Evolutionary conservation across 140 eudicot species (phyloP), one percentile per base, ranked within the genome.

Genomic region (Anethum foeniculum): DNA sequence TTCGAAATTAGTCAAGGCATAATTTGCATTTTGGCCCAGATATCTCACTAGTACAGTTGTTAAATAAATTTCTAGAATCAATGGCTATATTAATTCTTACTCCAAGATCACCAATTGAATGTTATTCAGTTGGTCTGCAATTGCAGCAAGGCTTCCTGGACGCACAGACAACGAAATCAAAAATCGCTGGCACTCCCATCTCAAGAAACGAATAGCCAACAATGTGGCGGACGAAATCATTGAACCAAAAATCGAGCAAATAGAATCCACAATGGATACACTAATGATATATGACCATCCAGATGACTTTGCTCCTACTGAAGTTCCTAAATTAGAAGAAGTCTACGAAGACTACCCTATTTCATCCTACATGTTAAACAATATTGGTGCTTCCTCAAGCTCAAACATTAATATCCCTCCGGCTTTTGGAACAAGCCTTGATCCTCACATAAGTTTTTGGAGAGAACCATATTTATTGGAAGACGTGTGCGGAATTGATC

Each of bases 361-460:
- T 32, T 25, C 69, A 11, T 25, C 69, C 34, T 62, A 62, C 69
- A 25, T 25, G 69, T 62, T 25, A 25, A 25, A 25, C 69, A 54
- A 54, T 19, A 11, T 62, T 3, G 69, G 69, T 9, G 69, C 69
- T 25, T 62, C 69, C 36, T 62, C 69, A 2, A 62, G 16, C 36
- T 25, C 44, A 32, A 62, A 62, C 68, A 58, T 23, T 7, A 58
- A 7, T 2, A n/a, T 0, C 25, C 36, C 32, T 60, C 32, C 34
- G 8, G 48, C 77, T 36, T 72, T 38, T 1, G 46, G 15, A 34
- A 72, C 51, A 0, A 72, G 27, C 38, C 19, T 1, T 11, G 77
- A 72, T 39, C 77, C 77, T 25, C 46, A 72, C 46, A 39, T 39
- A 72, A 72, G 77, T 19, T 72, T 72, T 30, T 72, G 77, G 77